Conservation (phyloP, 2,329 filamentous ascomycete genomes). For the Verticillium isaacii region DNA sequence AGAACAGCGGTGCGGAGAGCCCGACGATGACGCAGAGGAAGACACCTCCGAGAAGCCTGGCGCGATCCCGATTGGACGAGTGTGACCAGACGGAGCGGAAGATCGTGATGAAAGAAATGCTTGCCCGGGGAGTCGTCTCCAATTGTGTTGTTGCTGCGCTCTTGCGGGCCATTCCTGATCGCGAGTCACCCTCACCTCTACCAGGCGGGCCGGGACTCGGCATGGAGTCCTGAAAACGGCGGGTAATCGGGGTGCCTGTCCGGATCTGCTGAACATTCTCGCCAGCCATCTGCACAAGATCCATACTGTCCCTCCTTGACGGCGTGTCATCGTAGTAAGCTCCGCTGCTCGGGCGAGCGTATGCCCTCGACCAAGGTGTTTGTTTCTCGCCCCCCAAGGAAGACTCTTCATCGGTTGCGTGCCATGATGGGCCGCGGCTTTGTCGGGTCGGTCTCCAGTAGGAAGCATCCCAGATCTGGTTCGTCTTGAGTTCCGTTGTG, state of each 20-base stretch:
- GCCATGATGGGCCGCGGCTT: neutral
- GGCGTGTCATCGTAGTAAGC: neutral
- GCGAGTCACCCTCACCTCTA: neutral
- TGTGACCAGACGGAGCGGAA: slow-evolving; percentile 54
- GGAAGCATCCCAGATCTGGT: neutral
- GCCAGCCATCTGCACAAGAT: neutral
- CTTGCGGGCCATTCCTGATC: neutral
- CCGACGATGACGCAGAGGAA: slow-evolving; percentile 60
- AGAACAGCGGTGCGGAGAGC: slow-evolving; percentile 67
- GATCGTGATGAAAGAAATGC: slow-evolving; percentile 28
- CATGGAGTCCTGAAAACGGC: neutral
- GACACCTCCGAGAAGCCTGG: slow-evolving; percentile 55
- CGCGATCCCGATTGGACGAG: slow-evolving; percentile 45
- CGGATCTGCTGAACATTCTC: neutral
- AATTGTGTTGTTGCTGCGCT: neutral
- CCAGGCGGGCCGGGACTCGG: neutral
- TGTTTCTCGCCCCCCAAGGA: neutral
- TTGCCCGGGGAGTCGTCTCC: neutral
- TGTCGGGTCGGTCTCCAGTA: neutral
- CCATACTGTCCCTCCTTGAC: neutral
- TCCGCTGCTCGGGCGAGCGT: neutral
- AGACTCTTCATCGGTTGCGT: neutral
- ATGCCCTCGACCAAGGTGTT: neutral
- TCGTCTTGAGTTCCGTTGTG: neutral
- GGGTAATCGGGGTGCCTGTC: neutral